These are phyloP conservation scores for Kwoniella dejecticola DNA, from an alignment of 768 basidiomycete species.

Conservation along the genomic window DNA sequence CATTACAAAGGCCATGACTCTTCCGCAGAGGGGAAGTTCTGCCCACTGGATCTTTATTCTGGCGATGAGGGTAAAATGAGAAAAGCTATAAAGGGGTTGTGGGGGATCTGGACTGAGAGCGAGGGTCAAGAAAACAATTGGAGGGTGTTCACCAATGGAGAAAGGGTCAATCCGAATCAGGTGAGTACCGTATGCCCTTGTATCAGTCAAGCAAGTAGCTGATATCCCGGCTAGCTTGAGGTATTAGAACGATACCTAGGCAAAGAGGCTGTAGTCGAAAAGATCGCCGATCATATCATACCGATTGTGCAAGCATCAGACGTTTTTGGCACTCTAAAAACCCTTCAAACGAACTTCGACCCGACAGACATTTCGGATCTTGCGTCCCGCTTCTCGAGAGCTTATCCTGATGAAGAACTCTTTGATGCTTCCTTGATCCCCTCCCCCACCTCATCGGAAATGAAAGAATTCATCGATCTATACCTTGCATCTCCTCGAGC, in stretches of 20 bases:
- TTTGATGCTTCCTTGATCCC: slow-evolving; percentile 28
- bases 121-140: slow-evolving; percentile 76
- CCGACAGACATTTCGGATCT: slow-evolving; percentile 83
- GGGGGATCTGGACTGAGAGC: slow-evolving; percentile 70
- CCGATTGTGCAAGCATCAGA: slow-evolving; percentile 31
- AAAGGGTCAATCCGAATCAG: slow-evolving; percentile 63
- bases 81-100: slow-evolving; percentile 70
- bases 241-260: slow-evolving; percentile 7
- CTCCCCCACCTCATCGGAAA: slow-evolving; percentile 23
- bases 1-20: slow-evolving; percentile 56
- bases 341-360: slow-evolving; percentile 76
- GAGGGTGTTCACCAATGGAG: slow-evolving; percentile 73
- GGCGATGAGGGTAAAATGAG: slow-evolving; percentile 64
- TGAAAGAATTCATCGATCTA: slow-evolving; percentile 61
- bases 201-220: neutral
- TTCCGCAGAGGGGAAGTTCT: slow-evolving; percentile 60
- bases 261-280: neutral
- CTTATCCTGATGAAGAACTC: slow-evolving; percentile 15
- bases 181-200: slow-evolving; percentile 57
- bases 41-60: slow-evolving; percentile 90
- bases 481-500: slow-evolving; percentile 58
- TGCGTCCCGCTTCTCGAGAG: slow-evolving; percentile 41
- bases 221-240: slow-evolving; percentile 1
- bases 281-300: slow-evolving; percentile 17
- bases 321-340: slow-evolving; percentile 62